A percentile compares a stretch with the other conserved stretches of the same genome.
These are phyloP conservation scores for Asterophora lycoperdoides DNA, from an alignment of 768 basidiomycete species.

Conservation along the genomic window DNA sequence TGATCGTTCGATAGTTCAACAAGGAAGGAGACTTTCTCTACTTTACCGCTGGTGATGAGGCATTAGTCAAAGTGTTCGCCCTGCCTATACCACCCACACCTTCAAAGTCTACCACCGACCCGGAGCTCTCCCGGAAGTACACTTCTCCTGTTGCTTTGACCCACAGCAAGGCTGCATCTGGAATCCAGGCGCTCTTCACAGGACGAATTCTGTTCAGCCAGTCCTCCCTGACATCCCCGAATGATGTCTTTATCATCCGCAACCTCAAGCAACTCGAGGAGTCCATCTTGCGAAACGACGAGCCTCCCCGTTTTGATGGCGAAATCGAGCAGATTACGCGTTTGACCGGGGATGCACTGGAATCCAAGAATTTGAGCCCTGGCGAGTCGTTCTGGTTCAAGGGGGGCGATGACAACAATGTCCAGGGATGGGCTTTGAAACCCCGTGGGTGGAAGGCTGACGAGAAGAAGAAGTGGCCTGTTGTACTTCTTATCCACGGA, in stretches of 20 bases:
- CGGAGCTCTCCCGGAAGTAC: slow-evolving; percentile 43
- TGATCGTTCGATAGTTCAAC: slow-evolving; percentile 55
- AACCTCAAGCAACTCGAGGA: slow-evolving; percentile 42
- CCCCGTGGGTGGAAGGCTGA: slow-evolving; percentile 72
- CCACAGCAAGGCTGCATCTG: slow-evolving; percentile 50
- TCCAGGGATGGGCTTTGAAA: slow-evolving; percentile 84
- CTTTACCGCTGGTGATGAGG: slow-evolving; percentile 74
- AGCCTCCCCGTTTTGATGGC: slow-evolving; percentile 24
- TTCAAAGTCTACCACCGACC: slow-evolving; percentile 46
- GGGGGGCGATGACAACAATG: slow-evolving; percentile 67
- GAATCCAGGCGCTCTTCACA: slow-evolving; percentile 54
- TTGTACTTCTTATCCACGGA: slow-evolving; percentile 78
- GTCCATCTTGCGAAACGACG: slow-evolving; percentile 31
- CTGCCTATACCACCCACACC: slow-evolving; percentile 66
- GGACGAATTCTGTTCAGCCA: slow-evolving; percentile 67
- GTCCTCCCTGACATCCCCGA: slow-evolving; percentile 74
- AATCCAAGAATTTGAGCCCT: slow-evolving; percentile 50
- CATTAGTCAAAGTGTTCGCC: slow-evolving; percentile 68
- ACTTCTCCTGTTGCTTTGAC: slow-evolving; percentile 58
- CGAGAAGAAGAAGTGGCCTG: slow-evolving; percentile 72
- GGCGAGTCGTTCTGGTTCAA: slow-evolving; percentile 90
- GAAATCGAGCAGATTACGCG: slow-evolving; percentile 56
- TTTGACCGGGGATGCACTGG: slow-evolving; percentile 54
- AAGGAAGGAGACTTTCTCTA: slow-evolving; percentile 65
- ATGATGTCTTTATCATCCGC: slow-evolving; percentile 68